A percentile compares a stretch with the other conserved stretches of the same genome.
phyloP scores from a whole-genome alignment of 495 filamentous ascomycete genomes.

The Ramalina intermedia region DNA sequence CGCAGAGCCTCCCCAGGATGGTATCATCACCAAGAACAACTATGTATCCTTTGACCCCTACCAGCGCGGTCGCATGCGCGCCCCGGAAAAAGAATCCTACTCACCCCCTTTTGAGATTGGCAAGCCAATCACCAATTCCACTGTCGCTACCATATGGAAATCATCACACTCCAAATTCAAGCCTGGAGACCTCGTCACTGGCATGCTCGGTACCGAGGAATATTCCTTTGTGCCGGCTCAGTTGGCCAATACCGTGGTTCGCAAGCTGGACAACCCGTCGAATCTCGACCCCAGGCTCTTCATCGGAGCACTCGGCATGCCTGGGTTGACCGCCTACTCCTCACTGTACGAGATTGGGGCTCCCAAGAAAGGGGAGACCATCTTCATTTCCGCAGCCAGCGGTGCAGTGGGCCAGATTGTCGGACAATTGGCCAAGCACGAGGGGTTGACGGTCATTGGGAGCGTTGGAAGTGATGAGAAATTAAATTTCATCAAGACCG shows the following conservation, averaged over 20 bases:
- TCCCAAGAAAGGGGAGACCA: constrained; percentile 70
- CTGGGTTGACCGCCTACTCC: constrained; percentile 61
- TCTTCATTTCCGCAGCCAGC: constrained; percentile 59
- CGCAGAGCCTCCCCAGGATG: constrained; percentile 48
- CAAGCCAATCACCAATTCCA: constrained; percentile 40
- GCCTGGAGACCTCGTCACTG: constrained; percentile 53
- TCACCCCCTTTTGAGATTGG: constrained; percentile 39
- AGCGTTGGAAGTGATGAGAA: constrained; percentile 57
- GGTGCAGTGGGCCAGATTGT: constrained; percentile 69
- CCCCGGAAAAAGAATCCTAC: constrained; percentile 45
- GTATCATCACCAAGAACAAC: constrained; percentile 56
- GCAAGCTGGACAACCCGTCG: constrained; percentile 43
- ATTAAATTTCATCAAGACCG: constrained; percentile 48
- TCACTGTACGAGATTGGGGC: constrained; percentile 58
- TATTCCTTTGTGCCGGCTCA: constrained; percentile 33
- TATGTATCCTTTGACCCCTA: constrained; percentile 84
- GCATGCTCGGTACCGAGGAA: constrained; percentile 44
- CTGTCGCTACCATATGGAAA: constrained; percentile 50
- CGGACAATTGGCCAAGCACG: constrained; percentile 65
- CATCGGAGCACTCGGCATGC: constrained; percentile 62
- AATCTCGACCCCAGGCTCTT: constrained; percentile 48
- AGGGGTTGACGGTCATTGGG: constrained; percentile 75
- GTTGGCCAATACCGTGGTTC: constrained; percentile 16
- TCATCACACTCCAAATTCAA: constrained; percentile 46
- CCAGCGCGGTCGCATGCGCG: constrained; percentile 55